A percentile compares a stretch with the other conserved stretches of the same genome.
phyloP scores from a whole-genome alignment of 1,284 basidiomycete species.

The Irpex rosettiformis region DNA sequence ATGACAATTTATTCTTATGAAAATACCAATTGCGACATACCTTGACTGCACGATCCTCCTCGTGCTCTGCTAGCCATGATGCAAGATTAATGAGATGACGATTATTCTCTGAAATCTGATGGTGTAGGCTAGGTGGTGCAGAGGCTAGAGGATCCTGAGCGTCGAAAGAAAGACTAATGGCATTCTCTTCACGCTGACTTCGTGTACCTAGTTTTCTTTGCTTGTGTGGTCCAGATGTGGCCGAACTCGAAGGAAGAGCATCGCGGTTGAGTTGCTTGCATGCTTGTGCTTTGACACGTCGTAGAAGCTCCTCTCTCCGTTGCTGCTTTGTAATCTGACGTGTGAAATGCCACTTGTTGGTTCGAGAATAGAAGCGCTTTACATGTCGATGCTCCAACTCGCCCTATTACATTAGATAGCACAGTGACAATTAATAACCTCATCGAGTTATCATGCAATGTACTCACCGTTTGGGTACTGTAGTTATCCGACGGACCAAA shows the following conservation, averaged over 20 bases:
- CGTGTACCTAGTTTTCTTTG: neutral
- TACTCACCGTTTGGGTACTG: conserved; percentile 20
- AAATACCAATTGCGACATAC: conserved; percentile 10
- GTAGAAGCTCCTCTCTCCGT: conserved; percentile 4
- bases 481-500: conserved; percentile 35
- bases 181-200: neutral
- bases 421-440: neutral
- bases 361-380: conserved; percentile 31
- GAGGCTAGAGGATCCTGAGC: neutral
- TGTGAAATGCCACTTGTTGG: conserved; percentile 27
- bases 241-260: no score
- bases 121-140: conserved; percentile 9
- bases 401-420: conserved; percentile 19
- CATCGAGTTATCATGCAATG: neutral
- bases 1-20: neutral
- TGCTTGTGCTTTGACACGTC: neutral
- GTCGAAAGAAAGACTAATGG: neutral
- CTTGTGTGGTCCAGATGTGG: neutral
- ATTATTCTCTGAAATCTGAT: conserved; percentile 14
- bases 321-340: conserved; percentile 24
- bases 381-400: conserved; percentile 32
- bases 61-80: conserved; percentile 10
- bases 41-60: conserved; percentile 18
- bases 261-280: neutral
- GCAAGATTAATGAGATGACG: conserved; percentile 10